A percentile compares a stretch with the other conserved stretches of the same genome.
Evolutionary conservation across 805 yeast genomes (phyloP).

Genomic region (Pichia insulana): DNA sequence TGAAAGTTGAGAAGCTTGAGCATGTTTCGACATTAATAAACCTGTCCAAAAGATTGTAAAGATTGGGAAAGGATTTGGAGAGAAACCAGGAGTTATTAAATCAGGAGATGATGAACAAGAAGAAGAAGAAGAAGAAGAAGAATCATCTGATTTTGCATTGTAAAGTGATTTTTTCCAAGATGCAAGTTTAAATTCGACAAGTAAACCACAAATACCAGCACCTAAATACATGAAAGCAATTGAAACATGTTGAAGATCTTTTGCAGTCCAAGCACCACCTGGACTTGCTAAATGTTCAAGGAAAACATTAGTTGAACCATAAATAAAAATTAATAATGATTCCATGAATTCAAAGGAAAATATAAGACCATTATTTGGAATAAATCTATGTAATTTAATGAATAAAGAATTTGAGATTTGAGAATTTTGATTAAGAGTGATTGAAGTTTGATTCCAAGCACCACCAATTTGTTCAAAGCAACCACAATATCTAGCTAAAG

Average conservation of each 20-base stretch:
- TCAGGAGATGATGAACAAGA: background rate
- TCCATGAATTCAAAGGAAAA: slow-evolving; percentile 79
- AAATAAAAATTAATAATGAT: slow-evolving; percentile 69
- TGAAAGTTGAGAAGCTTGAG: slow-evolving; percentile 70
- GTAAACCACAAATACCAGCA: slow-evolving; percentile 83
- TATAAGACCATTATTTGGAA: slow-evolving; percentile 28
- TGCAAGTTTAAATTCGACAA: slow-evolving; percentile 60
- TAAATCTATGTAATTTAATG: slow-evolving; percentile 1
- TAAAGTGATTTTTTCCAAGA: slow-evolving; percentile 42
- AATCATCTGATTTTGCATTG: background rate
- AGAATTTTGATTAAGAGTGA: slow-evolving; percentile 19
- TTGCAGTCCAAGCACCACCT: slow-evolving; percentile 82
- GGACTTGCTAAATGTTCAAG: slow-evolving; percentile 76
- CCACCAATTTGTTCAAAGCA: slow-evolving; percentile 67
- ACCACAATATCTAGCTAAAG: slow-evolving; percentile 86
- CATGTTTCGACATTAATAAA: slow-evolving; percentile 87
- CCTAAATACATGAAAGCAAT: slow-evolving; percentile 91
- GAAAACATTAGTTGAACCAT: slow-evolving; percentile 85
- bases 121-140: background rate
- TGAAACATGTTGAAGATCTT: slow-evolving; percentile 82
- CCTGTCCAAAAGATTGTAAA: slow-evolving; percentile 97
- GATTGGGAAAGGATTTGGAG: slow-evolving; percentile 92
- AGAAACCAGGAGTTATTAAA: slow-evolving; percentile 55
- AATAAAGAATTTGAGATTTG: background rate
- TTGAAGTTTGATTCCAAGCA: slow-evolving; percentile 69